Conservation (phyloP, 768 basidiomycete species). For the Podaxis mareebaensis region DNA sequence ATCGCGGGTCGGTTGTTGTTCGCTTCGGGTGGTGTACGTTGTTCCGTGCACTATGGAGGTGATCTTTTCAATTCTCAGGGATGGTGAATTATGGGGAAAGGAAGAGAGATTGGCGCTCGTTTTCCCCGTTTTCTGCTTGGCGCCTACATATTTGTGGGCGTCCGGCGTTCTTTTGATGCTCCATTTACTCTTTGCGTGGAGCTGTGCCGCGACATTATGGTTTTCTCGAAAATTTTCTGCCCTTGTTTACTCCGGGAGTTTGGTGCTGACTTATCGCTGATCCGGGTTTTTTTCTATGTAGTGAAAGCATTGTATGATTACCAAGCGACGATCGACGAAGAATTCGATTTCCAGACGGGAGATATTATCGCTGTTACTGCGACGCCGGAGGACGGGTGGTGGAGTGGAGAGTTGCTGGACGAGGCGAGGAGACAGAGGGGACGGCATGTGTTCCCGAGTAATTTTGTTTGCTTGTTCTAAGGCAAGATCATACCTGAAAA, state of each 20-base stretch:
- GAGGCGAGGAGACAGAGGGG: constrained; percentile 71
- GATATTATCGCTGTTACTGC: constrained; percentile 95
- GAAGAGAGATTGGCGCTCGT: neutral
- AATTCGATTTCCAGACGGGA: constrained; percentile 94
- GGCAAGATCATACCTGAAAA: neutral
- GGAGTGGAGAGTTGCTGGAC: constrained; percentile 88
- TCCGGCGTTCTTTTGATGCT: neutral
- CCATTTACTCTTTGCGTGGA: no score
- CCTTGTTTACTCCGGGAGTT: neutral
- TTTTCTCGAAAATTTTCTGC: neutral
- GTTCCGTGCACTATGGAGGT: neutral
- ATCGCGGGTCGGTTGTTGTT: neutral
- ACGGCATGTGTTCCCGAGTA: constrained; percentile 83
- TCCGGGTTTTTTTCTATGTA: constrained; percentile 27
- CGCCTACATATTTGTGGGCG: neutral
- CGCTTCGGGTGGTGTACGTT: neutral
- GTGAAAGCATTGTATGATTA: constrained; percentile 93
- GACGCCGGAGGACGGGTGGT: constrained; percentile 97
- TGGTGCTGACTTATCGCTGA: neutral
- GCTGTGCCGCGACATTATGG: no score
- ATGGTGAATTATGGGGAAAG: neutral
- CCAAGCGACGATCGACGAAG: constrained; percentile 80
- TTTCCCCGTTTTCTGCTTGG: neutral
- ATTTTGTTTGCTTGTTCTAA: constrained; percentile 82
- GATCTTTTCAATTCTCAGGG: neutral